phyloP scores from a whole-genome alignment of 495 filamentous ascomycete species.

The Tetracladium setigerum region DNA sequence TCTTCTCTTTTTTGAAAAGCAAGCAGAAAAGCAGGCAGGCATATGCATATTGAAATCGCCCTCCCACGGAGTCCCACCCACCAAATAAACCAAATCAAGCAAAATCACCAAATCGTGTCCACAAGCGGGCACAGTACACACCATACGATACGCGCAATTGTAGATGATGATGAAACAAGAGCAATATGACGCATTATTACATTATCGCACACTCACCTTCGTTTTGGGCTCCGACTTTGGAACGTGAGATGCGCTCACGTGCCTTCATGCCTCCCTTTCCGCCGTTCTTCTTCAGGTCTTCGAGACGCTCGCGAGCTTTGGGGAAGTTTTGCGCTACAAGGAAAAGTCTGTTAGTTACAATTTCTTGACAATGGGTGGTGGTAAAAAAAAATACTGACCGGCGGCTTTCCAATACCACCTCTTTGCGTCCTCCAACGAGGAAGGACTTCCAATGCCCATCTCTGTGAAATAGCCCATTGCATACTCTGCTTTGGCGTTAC shows the following conservation, averaged over 20 bases:
- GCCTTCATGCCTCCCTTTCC: slow-evolving; percentile 51
- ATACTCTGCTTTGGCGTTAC: slow-evolving; percentile 87
- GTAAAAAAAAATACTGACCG: slow-evolving; percentile 53
- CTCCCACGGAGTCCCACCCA: too few species aligned
- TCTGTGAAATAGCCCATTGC: slow-evolving; percentile 98
- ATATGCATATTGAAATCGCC: too few species aligned
- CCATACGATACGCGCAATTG: too few species aligned
- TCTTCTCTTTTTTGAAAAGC: too few species aligned
- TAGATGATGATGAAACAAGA: neutral
- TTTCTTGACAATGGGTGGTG: neutral
- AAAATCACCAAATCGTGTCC: neutral
- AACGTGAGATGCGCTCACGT: slow-evolving; percentile 76
- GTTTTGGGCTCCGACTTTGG: slow-evolving; percentile 72
- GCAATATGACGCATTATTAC: slow-evolving; percentile 33
- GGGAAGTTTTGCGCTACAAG: slow-evolving; percentile 79
- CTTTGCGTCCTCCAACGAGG: slow-evolving; percentile 89
- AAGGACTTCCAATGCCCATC: slow-evolving; percentile 81
- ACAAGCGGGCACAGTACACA: too few species aligned
- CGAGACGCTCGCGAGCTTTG: slow-evolving; percentile 83
- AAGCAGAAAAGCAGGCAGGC: too few species aligned
- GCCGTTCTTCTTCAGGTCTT: slow-evolving; percentile 80
- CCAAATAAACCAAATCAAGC: neutral
- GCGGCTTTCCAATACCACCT: slow-evolving; percentile 98
- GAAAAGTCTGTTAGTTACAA: slow-evolving; percentile 12
- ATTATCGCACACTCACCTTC: slow-evolving; percentile 82